Evolutionary conservation across 768 basidiomycete species (phyloP).

Genomic region (Tricholoma sp.): DNA sequence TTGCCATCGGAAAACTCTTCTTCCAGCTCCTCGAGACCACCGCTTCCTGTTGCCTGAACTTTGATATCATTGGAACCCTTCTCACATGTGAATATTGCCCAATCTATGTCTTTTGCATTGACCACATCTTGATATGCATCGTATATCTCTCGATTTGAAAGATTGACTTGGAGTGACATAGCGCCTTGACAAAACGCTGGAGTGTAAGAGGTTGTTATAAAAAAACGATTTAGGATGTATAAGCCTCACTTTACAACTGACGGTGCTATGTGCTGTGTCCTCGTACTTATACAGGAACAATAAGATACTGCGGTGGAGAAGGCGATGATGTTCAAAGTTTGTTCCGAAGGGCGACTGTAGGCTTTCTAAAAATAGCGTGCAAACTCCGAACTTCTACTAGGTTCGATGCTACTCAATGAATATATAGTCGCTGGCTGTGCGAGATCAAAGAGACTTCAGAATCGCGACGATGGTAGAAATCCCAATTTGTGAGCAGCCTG

Average conservation of each 20-base stretch:
- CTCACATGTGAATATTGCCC: slow-evolving; percentile 79
- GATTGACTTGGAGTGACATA: slow-evolving; percentile 80
- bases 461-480: too few relatives aligned
- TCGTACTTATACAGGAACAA: background rate
- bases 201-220: background rate
- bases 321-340: background rate
- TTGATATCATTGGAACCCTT: slow-evolving; percentile 82
- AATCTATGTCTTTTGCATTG: slow-evolving; percentile 62
- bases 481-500: too few relatives aligned
- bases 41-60: slow-evolving; percentile 78
- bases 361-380: too few relatives aligned
- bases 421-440: too few relatives aligned
- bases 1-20: slow-evolving; percentile 95
- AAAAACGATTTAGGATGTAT: background rate
- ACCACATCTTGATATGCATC: slow-evolving; percentile 75
- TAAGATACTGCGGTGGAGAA: background rate
- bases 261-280: background rate
- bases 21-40: slow-evolving; percentile 85
- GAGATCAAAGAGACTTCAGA: too few relatives aligned
- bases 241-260: background rate
- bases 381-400: too few relatives aligned
- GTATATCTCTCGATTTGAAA: slow-evolving; percentile 66
- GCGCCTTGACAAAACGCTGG: background rate
- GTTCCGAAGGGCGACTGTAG: background rate
- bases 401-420: too few relatives aligned